Conservation (phyloP, 257 asterid species). For the Ehretia macrophylla region DNA sequence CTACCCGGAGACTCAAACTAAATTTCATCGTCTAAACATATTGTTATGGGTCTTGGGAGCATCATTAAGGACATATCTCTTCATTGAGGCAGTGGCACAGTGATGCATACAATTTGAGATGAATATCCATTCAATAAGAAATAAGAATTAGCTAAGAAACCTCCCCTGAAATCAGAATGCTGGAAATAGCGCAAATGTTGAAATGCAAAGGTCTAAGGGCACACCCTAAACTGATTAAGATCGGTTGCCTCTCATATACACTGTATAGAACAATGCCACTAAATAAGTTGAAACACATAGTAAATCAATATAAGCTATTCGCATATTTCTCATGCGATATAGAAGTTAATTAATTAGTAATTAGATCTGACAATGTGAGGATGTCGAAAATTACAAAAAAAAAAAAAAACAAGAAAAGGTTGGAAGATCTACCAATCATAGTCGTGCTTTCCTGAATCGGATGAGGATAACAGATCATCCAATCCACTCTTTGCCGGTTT, state of each 20-base stretch:
- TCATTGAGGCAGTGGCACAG: no score
- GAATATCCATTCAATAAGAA: neutral
- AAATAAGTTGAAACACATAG: neutral
- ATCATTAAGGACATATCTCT: no score
- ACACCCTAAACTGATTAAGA: neutral
- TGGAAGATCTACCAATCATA: constrained; percentile 36
- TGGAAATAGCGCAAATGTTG: neutral
- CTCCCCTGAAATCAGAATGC: neutral
- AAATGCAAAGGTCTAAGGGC: neutral
- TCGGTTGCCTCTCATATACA: neutral
- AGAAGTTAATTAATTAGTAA: no score
- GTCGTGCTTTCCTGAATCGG: constrained; percentile 46
- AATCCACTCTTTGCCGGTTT: constrained; percentile 28
- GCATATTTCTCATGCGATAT: no score
- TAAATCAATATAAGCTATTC: neutral
- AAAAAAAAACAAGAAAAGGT: neutral
- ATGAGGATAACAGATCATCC: constrained; percentile 33
- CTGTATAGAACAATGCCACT: neutral
- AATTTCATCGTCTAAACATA: neutral
- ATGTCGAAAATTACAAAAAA: neutral
- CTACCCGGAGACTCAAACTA: neutral
- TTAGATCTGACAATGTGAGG: neutral
- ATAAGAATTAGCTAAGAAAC: no score
- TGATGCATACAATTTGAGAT: neutral
- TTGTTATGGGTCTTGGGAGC: no score